phyloP scores from a whole-genome alignment of 192 early-diverging fungal genomes.

The Umbelopsis sp. region DNA sequence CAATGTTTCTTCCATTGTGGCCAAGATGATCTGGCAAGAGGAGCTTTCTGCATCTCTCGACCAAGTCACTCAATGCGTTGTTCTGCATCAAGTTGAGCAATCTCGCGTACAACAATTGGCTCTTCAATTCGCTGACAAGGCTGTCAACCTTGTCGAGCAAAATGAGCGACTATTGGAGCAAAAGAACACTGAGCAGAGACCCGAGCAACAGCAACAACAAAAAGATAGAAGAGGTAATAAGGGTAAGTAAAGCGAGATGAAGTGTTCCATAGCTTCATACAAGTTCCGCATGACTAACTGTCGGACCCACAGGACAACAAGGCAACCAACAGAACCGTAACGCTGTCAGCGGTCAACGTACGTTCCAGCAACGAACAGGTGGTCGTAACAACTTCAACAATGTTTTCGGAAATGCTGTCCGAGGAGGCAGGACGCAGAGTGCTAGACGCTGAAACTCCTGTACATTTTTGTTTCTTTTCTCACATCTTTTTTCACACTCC shows the following conservation, averaged over 20 bases:
- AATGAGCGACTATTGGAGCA: slow-evolving; percentile 78
- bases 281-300: too few relatives aligned
- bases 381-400: slow-evolving; percentile 22
- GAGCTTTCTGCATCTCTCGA: slow-evolving; percentile 90
- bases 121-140: slow-evolving; percentile 87
- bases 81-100: slow-evolving; percentile 78
- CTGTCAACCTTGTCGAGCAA: slow-evolving; percentile 78
- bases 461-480: slow-evolving; percentile 9
- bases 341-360: slow-evolving; percentile 12
- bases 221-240: slow-evolving; percentile 18
- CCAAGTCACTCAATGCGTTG: slow-evolving; percentile 77
- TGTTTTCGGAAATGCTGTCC: slow-evolving; percentile 22
- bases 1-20: slow-evolving; percentile 74
- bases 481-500: background rate
- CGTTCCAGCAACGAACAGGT: slow-evolving; percentile 21
- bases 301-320: background rate
- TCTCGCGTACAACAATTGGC: slow-evolving; percentile 85
- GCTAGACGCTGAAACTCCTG: slow-evolving; percentile 19
- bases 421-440: slow-evolving; percentile 23
- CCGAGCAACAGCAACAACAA: slow-evolving; percentile 13
- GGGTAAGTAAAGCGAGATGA: background rate
- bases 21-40: slow-evolving; percentile 94
- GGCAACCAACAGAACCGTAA: slow-evolving; percentile 17
- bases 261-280: too few relatives aligned
- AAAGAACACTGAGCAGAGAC: slow-evolving; percentile 18